A percentile compares a stretch with the other conserved stretches of the same genome.
phyloP scores from a whole-genome alignment of 805 yeast genomes.

The Ogataea angusta region DNA sequence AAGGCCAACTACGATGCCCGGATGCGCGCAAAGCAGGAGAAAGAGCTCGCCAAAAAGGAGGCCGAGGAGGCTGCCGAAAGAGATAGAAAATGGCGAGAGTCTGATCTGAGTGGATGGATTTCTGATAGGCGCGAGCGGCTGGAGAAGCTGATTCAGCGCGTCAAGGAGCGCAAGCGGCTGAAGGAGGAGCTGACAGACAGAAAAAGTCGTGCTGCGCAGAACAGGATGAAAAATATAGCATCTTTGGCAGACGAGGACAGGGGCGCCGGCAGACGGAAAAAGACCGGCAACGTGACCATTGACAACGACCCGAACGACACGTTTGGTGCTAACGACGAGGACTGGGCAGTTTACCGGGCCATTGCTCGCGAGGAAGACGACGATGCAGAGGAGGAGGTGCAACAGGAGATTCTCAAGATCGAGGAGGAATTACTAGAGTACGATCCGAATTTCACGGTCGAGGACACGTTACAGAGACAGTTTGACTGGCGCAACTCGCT shows the following conservation, averaged over 20 bases:
- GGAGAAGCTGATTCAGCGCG: constrained; percentile 51
- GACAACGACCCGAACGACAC: constrained; percentile 92
- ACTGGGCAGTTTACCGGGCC: constrained; percentile 89
- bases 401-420: constrained; percentile 51
- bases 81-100: constrained; percentile 75
- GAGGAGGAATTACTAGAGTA: constrained; percentile 75
- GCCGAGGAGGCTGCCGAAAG: constrained; percentile 57
- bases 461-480: constrained; percentile 77
- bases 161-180: constrained; percentile 66
- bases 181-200: constrained; percentile 80
- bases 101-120: constrained; percentile 79
- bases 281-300: constrained; percentile 60
- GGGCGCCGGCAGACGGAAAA: constrained; percentile 35
- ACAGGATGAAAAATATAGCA: constrained; percentile 88
- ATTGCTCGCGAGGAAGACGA: constrained; percentile 73
- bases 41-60: constrained; percentile 58
- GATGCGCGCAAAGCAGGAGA: constrained; percentile 74
- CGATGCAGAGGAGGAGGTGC: constrained; percentile 76
- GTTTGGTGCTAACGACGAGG: constrained; percentile 93
- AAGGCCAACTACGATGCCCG: constrained; percentile 91
- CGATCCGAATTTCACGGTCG: constrained; percentile 84
- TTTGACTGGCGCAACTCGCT: constrained; percentile 82
- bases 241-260: constrained; percentile 69
- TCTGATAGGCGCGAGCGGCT: constrained; percentile 62
- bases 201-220: constrained; percentile 87